Base-by-base conservation (phyloP, 23 red algal genomes). In the Gracilariopsis chorda region DNA sequence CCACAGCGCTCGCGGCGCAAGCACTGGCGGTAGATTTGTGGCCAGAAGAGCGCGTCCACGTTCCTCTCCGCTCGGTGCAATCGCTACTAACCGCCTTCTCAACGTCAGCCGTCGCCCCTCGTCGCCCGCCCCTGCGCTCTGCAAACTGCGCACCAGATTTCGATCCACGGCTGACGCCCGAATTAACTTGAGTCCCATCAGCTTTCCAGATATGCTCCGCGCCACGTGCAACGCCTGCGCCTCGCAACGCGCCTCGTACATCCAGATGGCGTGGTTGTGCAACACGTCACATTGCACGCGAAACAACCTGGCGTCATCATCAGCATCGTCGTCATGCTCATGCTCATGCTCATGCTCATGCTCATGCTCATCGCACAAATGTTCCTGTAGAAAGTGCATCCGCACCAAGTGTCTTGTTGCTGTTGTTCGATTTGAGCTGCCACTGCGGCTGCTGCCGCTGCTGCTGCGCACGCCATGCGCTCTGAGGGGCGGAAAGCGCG, bases 211-310 rank as follows among this genome's bases (percentile, higher is more conserved):
- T 12, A 91, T 51, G 24, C 43, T 40, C n/a, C 74, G 63, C 9
- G 72, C 88, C 23, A 80, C 57, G 17, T 70, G 34, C 23, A 41
- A 58, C 1, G 88, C 88, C 42, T 69, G 51, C 4, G 37, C 43
- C 19, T 69, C 40, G 0, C 57, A 80, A 62, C 47, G 8, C 3
- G 88, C 77, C 17, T 91, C 72, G 25, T 70, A 91, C 8, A 91
- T 28, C 88, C 88, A 91, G 7, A 91, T 61, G 1, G 88, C 80
- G 24, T 80, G 74, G 51, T 91, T 91, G 52, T 91, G 75, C 13
- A 69, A 91, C 7, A 91, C 48, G n/a, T 91, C 88, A 7, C 41
- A 35, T 36, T 82, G 88, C 56, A 51, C 80, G n/a, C n/a, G n/a
- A n/a, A n/a, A n/a, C n/a, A n/a, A n/a, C n/a, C n/a, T n/a, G n/a